Conservation (phyloP, 2,329 filamentous ascomycete species). For the Sclerotinia trifoliorum region DNA sequence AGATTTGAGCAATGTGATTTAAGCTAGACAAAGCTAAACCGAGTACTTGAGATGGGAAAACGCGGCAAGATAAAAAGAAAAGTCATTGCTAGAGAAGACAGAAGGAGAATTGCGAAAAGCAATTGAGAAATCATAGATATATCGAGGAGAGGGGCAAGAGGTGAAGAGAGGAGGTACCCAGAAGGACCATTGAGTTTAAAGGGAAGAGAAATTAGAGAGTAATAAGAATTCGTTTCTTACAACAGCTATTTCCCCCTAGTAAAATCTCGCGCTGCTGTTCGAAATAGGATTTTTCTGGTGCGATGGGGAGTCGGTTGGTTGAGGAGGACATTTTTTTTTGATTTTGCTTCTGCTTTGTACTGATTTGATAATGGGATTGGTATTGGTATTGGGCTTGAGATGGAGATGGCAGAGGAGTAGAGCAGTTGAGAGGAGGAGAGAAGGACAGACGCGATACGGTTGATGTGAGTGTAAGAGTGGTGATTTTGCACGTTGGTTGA, state of each 20-base stretch:
- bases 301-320: conserved; percentile 17
- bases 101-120: no score
- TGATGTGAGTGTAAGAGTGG: not conserved
- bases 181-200: no score
- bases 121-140: not conserved
- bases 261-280: conserved; percentile 73
- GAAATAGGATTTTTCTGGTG: conserved; percentile 61
- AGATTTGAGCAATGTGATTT: no score
- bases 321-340: conserved; percentile 2
- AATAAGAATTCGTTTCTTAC: conserved; percentile 45
- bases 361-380: no score
- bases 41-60: no score
- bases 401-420: not conserved
- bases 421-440: not conserved
- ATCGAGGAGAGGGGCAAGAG: not conserved
- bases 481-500: not conserved
- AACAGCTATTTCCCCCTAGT: conserved; percentile 69
- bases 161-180: no score
- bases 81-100: no score
- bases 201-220: not conserved
- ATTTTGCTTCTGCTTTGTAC: not conserved
- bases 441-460: not conserved
- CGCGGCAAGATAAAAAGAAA: no score
- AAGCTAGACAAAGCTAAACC: no score
- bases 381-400: not conserved